Evolutionary conservation across 1,139 yeast genomes (phyloP).

Genomic region (Suhomyces taliae): DNA sequence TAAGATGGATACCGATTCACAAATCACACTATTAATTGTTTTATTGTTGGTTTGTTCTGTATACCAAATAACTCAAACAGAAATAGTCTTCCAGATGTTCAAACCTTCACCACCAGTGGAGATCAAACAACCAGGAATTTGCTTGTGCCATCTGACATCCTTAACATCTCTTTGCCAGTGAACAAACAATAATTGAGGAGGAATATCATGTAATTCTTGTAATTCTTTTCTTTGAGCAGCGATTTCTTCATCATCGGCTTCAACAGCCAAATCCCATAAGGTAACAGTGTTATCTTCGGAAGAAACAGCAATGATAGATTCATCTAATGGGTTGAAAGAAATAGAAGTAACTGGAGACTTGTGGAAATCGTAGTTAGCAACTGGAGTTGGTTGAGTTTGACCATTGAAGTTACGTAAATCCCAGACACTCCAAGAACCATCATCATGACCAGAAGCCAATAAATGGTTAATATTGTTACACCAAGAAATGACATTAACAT

Average conservation of each 20-base stretch:
- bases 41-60: neutral
- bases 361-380: conserved; percentile 94
- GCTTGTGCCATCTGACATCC: conserved; percentile 97
- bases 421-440: conserved; percentile 98
- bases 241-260: conserved; percentile 94
- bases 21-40: too few species aligned
- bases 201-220: conserved; percentile 83
- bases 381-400: conserved; percentile 63
- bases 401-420: conserved; percentile 85
- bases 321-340: conserved; percentile 93
- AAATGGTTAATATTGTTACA: conserved; percentile 81
- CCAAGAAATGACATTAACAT: conserved; percentile 96
- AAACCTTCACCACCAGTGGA: conserved; percentile 96
- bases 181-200: conserved; percentile 92
- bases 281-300: conserved; percentile 97
- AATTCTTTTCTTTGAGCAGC: conserved; percentile 71
- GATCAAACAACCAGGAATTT: conserved; percentile 92
- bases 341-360: conserved; percentile 90
- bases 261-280: conserved; percentile 95
- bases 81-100: conserved; percentile 93
- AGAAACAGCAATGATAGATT: conserved; percentile 91
- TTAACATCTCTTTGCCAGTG: conserved; percentile 98
- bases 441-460: conserved; percentile 95
- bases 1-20: too few species aligned
- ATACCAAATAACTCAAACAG: conserved; percentile 50